A percentile compares a stretch with the other conserved stretches of the same genome.
Conservation (phyloP, 306 rosid species). For the Mucuna pruriens region DNA sequence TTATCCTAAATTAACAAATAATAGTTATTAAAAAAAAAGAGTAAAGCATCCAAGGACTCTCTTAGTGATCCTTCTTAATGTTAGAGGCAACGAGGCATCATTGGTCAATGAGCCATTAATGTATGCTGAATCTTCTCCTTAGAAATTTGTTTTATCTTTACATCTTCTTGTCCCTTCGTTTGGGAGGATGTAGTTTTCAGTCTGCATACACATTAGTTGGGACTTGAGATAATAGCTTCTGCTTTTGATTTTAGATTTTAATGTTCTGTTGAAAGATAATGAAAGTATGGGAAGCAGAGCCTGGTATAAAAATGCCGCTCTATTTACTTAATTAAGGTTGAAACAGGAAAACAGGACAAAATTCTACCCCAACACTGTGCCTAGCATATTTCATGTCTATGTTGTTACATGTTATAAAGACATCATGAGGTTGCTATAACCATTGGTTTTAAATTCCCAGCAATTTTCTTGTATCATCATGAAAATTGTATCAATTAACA, state of each 20-base stretch:
- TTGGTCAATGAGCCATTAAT: not conserved
- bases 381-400: conserved; percentile 8
- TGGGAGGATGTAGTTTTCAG: conserved; percentile 5
- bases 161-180: not conserved
- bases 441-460: conserved; percentile 13
- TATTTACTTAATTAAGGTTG: conserved; percentile 22
- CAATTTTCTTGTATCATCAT: not conserved
- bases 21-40: not conserved
- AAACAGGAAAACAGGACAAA: conserved; percentile 2
- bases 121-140: not conserved
- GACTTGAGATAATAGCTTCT: not conserved
- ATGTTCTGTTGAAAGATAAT: not conserved
- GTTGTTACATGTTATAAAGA: conserved; percentile 18
- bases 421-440: not conserved
- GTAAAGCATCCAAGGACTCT: not conserved
- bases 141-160: not conserved
- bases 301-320: conserved; percentile 18
- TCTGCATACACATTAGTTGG: not conserved
- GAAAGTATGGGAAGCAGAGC: not conserved
- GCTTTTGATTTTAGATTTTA: conserved; percentile 19
- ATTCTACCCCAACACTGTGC: not conserved
- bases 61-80: conserved; percentile 13
- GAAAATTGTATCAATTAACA: conserved; percentile 10
- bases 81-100: conserved; percentile 4
- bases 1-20: not conserved